Evolutionary conservation across 352 stramenopile genomes (phyloP).

Genomic region (Globisporangium paddicum): DNA sequence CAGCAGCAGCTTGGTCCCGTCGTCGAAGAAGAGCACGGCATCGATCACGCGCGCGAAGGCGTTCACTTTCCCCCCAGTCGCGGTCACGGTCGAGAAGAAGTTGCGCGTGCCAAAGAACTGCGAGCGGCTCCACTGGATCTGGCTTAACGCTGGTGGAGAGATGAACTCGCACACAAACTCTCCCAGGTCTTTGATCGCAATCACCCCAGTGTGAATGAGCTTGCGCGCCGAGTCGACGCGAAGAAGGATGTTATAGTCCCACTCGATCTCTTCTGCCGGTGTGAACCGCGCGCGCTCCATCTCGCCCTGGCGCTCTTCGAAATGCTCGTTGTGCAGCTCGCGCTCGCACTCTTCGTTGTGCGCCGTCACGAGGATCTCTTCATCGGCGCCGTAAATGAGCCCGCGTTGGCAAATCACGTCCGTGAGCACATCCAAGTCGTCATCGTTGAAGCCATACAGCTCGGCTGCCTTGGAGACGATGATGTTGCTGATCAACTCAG

Average conservation of each 20-base stretch:
- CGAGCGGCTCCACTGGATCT: conserved; percentile 22
- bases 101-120: conserved; percentile 36
- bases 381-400: conserved; percentile 26
- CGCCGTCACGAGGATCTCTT: conserved; percentile 31
- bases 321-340: conserved; percentile 52
- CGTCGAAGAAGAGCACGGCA: conserved; percentile 32
- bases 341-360: conserved; percentile 53
- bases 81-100: conserved; percentile 30
- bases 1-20: conserved; percentile 16
- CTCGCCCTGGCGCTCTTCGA: conserved; percentile 31
- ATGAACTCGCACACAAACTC: neutral
- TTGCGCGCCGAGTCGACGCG: conserved; percentile 2
- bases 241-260: conserved; percentile 19
- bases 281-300: conserved; percentile 2
- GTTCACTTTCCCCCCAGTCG: conserved; percentile 6
- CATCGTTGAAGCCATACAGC: neutral
- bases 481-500: conserved; percentile 29
- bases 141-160: conserved; percentile 4
- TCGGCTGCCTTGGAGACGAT: conserved; percentile 17
- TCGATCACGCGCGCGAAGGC: conserved; percentile 31
- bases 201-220: neutral
- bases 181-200: neutral
- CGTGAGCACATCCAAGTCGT: conserved; percentile 7
- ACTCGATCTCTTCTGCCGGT: conserved; percentile 19
- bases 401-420: conserved; percentile 16